Evolutionary conservation across 2,329 filamentous ascomycete species (phyloP), one percentile per base, ranked within the genome.

Genomic region (Penicillium digitatum): DNA sequence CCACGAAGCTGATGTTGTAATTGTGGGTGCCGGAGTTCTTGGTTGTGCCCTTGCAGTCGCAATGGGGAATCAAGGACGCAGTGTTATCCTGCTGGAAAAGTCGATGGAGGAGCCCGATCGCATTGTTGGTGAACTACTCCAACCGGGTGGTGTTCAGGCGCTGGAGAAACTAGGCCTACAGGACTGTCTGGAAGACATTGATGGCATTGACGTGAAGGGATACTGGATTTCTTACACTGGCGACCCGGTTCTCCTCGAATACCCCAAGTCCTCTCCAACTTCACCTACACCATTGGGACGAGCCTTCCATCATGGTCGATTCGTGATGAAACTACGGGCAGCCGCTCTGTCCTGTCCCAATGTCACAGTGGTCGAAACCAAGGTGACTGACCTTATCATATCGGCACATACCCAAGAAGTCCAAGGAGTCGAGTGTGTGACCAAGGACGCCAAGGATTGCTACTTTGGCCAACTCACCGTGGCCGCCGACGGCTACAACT

Each of bases 51-150:
- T 91, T 22, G 93, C 94, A 18, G 88, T 87, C 60, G 85, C 93
- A 22, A 81, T 97, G 43, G 92, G 89, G 56, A 87, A 88, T 65
- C 94, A 97, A 76, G 92, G 91, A 51, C 86, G 94, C 60, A 95
- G 89, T 71, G 92, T 99, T 26, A 82, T 97, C 26, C 79, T 99
- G 48, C 83, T 99, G 48, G 94, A 99, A 78, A 84, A 84, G 67
- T 95, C 86, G 76, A 79, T 97, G 75, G 90, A 90, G 74, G 88
- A 97, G 78, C 94, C 94, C 20, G 88, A 97, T 76, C 86, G 94
- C 61, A 99, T 99, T 63, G 91, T 99, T 45, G 94, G 94, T 65
- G 94, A 99, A 77, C 78, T 99, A 61, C 78, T 99, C 65, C 94
- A 99, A 75, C 94, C 94, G 0, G 94, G 94, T 48, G 94, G 94